phyloP scores from a whole-genome alignment of 2,329 filamentous ascomycete species.

The Fusarium foetens region DNA sequence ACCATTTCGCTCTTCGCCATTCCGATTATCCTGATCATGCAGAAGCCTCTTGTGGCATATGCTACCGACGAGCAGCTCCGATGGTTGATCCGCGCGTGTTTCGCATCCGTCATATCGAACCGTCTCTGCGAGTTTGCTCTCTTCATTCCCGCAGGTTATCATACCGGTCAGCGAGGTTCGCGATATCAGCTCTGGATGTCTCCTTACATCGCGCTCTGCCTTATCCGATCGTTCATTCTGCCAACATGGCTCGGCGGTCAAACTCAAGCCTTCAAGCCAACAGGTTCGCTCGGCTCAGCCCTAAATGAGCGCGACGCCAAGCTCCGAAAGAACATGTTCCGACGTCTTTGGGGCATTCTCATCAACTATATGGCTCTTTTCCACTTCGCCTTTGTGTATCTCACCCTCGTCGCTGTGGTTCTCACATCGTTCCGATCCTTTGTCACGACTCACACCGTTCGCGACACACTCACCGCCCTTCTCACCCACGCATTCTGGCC shows the following conservation, averaged over 20 bases:
- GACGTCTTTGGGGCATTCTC: conserved; percentile 64
- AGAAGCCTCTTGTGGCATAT: conserved; percentile 67
- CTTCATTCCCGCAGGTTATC: conserved; percentile 68
- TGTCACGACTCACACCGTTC: conserved; percentile 49
- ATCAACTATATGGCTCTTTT: conserved; percentile 66
- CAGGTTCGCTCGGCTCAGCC: conserved; percentile 65
- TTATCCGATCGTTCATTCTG: conserved; percentile 67
- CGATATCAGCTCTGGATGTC: conserved; percentile 71
- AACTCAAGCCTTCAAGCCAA: conserved; percentile 68
- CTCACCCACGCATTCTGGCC: conserved; percentile 72
- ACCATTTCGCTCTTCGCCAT: conserved; percentile 66
- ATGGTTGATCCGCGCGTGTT: conserved; percentile 67
- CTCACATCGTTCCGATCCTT: conserved; percentile 63
- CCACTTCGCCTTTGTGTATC: conserved; percentile 65
- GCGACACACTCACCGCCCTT: conserved; percentile 60
- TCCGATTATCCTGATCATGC: conserved; percentile 67
- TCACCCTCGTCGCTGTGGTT: conserved; percentile 61
- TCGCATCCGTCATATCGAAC: conserved; percentile 60
- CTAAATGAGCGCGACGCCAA: conserved; percentile 68
- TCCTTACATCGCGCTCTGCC: conserved; percentile 67
- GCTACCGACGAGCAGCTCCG: conserved; percentile 63
- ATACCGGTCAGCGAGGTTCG: conserved; percentile 66
- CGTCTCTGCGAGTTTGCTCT: conserved; percentile 67
- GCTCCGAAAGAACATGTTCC: conserved; percentile 62
- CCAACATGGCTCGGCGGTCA: conserved; percentile 69